phyloP scores from a whole-genome alignment of 208 protist species.

The Crithidia acanthocephali region DNA sequence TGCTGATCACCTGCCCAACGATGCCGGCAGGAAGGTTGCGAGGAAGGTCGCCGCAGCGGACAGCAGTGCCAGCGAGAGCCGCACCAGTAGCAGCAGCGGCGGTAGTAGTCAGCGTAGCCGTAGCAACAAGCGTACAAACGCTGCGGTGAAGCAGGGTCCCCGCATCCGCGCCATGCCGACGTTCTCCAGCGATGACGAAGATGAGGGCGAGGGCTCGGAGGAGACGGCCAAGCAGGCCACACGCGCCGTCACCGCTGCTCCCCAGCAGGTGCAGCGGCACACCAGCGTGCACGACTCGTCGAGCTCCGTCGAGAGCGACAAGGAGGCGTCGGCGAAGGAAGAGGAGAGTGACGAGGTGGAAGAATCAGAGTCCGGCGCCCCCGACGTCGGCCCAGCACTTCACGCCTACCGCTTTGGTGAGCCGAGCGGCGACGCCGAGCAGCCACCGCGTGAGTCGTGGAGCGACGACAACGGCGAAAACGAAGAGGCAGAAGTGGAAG shows the following conservation, averaged over 20 bases:
- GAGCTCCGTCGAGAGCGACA: no score
- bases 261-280: no score
- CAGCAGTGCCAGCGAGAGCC: background rate
- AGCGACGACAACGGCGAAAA: background rate
- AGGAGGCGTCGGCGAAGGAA: no score
- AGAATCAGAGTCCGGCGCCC: background rate
- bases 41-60: background rate
- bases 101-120: background rate
- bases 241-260: no score
- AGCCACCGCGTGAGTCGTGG: background rate
- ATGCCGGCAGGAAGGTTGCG: background rate
- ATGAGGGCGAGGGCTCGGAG: background rate
- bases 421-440: background rate
- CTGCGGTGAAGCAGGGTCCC: background rate
- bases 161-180: slow-evolving; percentile 7
- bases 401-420: slow-evolving; percentile 3
- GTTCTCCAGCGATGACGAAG: slow-evolving; percentile 11
- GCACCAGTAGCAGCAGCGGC: background rate
- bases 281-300: no score
- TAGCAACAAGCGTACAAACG: no score
- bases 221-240: background rate
- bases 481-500: background rate
- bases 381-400: background rate
- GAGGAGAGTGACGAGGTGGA: background rate
- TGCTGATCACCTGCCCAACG: background rate